phyloP scores from a whole-genome alignment of 768 basidiomycete species.

The Crepidotus variabilis region DNA sequence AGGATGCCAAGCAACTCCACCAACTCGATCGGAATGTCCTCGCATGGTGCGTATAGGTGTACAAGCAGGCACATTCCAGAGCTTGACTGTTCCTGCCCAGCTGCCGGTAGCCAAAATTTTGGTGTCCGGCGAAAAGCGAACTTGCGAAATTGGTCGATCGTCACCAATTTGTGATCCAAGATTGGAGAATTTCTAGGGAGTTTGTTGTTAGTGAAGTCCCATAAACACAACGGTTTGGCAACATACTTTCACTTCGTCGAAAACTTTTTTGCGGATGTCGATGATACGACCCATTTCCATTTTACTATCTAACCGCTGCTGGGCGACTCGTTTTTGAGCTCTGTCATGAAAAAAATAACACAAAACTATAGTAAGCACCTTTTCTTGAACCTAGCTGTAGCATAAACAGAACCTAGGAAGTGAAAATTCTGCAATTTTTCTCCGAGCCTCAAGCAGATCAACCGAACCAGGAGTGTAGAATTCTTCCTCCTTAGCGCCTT shows the following conservation, averaged over 20 bases:
- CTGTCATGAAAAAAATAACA: slow-evolving; percentile 53
- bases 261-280: slow-evolving; percentile 89
- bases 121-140: slow-evolving; percentile 93
- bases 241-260: slow-evolving; percentile 82
- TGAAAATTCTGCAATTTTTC: slow-evolving; percentile 89
- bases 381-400: slow-evolving; percentile 49
- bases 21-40: slow-evolving; percentile 87
- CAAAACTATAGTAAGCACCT: slow-evolving; percentile 72
- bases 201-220: not conserved
- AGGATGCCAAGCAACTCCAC: slow-evolving; percentile 98
- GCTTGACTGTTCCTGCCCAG: slow-evolving; percentile 92
- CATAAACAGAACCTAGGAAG: slow-evolving; percentile 85
- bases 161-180: slow-evolving; percentile 98
- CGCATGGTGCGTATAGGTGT: slow-evolving; percentile 71
- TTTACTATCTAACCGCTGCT: slow-evolving; percentile 87
- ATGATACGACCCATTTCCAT: slow-evolving; percentile 86
- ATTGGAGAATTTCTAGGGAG: slow-evolving; percentile 73
- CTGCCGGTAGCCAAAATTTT: slow-evolving; percentile 86
- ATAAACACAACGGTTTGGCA: not conserved
- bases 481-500: slow-evolving; percentile 69
- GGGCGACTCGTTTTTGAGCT: slow-evolving; percentile 91
- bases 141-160: slow-evolving; percentile 89
- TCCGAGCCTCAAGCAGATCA: slow-evolving; percentile 80
- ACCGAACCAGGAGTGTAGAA: slow-evolving; percentile 93
- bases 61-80: slow-evolving; percentile 95